These are phyloP conservation scores for Anthracocystis panici-leucophaei DNA, from an alignment of 1,284 basidiomycete genomes.

Conservation along the genomic window DNA sequence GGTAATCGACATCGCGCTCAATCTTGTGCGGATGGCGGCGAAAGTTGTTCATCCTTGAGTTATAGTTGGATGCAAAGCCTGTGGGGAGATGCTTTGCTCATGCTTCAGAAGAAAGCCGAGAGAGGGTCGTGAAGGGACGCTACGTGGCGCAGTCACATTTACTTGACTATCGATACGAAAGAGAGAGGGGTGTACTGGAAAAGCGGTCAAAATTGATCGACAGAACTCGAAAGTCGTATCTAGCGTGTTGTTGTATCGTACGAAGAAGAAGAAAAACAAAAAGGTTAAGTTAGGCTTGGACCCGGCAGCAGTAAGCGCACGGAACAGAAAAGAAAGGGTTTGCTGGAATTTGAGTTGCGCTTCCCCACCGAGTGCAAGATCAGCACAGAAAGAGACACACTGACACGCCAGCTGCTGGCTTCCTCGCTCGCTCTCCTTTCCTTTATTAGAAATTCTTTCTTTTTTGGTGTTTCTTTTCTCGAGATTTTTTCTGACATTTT, in stretches of 20 bases:
- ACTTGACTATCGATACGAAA: neutral
- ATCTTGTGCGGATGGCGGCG: too few species aligned
- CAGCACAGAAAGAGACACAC: neutral
- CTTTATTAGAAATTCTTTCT: too few species aligned
- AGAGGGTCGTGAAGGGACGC: too few species aligned
- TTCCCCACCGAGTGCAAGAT: too few species aligned
- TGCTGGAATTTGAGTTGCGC: neutral
- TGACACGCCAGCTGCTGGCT: neutral
- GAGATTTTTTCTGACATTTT: neutral
- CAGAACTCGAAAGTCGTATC: neutral
- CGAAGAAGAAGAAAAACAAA: conserved; percentile 1
- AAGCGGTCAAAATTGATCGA: conserved; percentile 3
- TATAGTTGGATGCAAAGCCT: too few species aligned
- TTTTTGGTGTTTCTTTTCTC: neutral
- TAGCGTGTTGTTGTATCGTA: conserved; percentile 4
- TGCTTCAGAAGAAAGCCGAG: too few species aligned
- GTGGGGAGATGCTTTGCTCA: too few species aligned
- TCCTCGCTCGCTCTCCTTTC: neutral
- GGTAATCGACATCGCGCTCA: too few species aligned
- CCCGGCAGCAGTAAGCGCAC: conserved; percentile 8
- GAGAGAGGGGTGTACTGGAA: neutral
- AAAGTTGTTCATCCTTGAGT: too few species aligned
- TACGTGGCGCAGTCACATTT: too few species aligned
- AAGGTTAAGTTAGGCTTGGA: neutral
- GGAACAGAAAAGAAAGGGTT: conserved; percentile 1